Evolutionary conservation across 345 rosid species (phyloP), one percentile per base, ranked within the genome.

Genomic region (Bretschneidera sinensis): DNA sequence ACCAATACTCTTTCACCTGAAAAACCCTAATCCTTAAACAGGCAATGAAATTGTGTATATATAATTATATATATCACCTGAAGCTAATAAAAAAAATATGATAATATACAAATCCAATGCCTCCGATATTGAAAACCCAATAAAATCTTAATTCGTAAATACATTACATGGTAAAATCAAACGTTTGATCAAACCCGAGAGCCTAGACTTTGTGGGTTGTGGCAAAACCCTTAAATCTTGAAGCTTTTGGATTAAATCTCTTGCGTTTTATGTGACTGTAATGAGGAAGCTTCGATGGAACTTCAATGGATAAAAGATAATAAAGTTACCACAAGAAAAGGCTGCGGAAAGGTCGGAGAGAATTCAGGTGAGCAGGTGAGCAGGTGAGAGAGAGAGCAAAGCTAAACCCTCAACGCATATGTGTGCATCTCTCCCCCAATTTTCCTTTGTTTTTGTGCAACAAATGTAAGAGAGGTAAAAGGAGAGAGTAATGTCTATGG

Each of bases 161-260:
- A 65, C 79, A 72, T 43, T 55, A 17, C 47, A 48, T 48, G 43
- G 6, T 55, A 54, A 50, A 68, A 47, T 63, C 51, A 59, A 47
- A 24, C 47, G 61, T 51, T 55, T 64, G 21, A 45, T 31, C 69
- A 59, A 66, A 76, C 68, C 74, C 34, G 54, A 57, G 16, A 58
- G 70, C 65, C 71, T 31, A 55, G 43, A 23, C 58, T 57, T 33
- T 56, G 4, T 24, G 48, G 51, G 50, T 61, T 57, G 54, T 28
- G 50, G 51, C 60, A 43, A 76, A 80, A 71, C 75, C 77, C 68
- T 54, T 58, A 68, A 71, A 66, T 70, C 74, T 60, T 53, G 55
- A 56, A 69, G 31, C 63, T 59, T 65, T 28, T 22, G 50, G 33
- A 54, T 51, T 45, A 54, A 78, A 65, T 57, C 61, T 51, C 52